Percentiles rank a stretch among this genome's conserved stretches.
phyloP scores from a whole-genome alignment of 345 rosid genomes.

The Euphorbia pulcherrima region DNA sequence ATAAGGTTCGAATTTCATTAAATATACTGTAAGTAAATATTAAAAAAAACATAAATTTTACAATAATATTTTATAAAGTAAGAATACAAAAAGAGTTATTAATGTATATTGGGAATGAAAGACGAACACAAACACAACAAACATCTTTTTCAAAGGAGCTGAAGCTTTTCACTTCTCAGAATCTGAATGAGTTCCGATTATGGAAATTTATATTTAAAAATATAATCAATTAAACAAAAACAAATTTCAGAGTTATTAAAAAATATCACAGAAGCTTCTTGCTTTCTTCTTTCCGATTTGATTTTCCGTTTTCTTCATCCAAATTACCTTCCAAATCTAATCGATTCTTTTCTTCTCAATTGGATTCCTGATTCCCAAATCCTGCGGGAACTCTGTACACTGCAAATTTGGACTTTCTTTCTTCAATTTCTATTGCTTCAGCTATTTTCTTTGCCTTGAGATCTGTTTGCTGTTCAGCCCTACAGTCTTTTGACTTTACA shows the following conservation, averaged over 20 bases:
- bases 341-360: background rate
- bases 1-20: too few species aligned
- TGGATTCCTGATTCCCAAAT: background rate
- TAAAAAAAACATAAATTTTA: too few species aligned
- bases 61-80: too few species aligned
- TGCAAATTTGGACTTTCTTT: background rate
- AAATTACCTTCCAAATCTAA: constrained; percentile 1
- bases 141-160: background rate
- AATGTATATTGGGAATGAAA: background rate
- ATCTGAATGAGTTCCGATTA: background rate
- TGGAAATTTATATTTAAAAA: background rate
- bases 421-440: background rate
- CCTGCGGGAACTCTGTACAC: background rate
- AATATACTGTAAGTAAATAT: too few species aligned
- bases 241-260: too few species aligned
- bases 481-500: constrained; percentile 1
- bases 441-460: background rate
- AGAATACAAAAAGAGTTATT: background rate
- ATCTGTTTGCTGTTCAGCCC: background rate
- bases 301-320: background rate
- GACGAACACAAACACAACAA: background rate
- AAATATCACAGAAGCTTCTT: background rate
- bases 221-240: background rate
- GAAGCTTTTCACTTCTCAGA: background rate
- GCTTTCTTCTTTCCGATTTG: background rate